Evolutionary conservation across 352 stramenopile genomes (phyloP).

Genomic region (Globisporangium rhizosaccharum): DNA sequence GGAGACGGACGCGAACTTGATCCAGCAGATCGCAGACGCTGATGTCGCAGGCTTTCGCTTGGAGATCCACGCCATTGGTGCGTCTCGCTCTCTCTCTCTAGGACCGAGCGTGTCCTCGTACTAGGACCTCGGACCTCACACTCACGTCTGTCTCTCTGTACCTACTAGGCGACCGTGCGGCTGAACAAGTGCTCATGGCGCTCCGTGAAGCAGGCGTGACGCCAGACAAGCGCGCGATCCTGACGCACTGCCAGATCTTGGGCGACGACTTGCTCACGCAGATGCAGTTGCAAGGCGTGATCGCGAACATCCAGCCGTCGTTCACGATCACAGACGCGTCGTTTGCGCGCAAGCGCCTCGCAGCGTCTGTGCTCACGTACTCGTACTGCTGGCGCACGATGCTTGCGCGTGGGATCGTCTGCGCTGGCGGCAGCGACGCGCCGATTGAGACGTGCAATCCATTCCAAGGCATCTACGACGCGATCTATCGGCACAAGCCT

Average conservation of each 20-base stretch:
- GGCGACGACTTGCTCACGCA: conserved; percentile 55
- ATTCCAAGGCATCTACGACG: conserved; percentile 87
- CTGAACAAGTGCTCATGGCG: conserved; percentile 66
- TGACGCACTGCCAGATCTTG: conserved; percentile 90
- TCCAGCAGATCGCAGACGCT: conserved; percentile 56
- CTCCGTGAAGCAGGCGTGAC: conserved; percentile 48
- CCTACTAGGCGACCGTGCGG: conserved; percentile 51
- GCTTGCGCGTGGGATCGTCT: conserved; percentile 60
- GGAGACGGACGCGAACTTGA: conserved; percentile 58
- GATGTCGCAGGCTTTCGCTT: conserved; percentile 59
- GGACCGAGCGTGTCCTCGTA: no score
- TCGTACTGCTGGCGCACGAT: conserved; percentile 88
- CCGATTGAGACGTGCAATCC: conserved; percentile 86
- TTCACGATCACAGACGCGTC: conserved; percentile 85
- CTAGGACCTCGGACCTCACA: no score
- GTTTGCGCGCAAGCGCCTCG: conserved; percentile 75
- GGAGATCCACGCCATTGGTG: conserved; percentile 89
- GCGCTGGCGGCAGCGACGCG: conserved; percentile 76
- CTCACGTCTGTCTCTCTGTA: neutral
- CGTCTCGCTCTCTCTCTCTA: conserved; percentile 4
- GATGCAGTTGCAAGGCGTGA: conserved; percentile 74
- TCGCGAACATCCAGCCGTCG: conserved; percentile 86
- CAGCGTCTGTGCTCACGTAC: conserved; percentile 42
- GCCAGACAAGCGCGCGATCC: conserved; percentile 57
- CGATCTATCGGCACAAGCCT: conserved; percentile 69